Evolutionary conservation across 2,329 filamentous ascomycete genomes (phyloP).

Genomic region (Ascochyta fabae): DNA sequence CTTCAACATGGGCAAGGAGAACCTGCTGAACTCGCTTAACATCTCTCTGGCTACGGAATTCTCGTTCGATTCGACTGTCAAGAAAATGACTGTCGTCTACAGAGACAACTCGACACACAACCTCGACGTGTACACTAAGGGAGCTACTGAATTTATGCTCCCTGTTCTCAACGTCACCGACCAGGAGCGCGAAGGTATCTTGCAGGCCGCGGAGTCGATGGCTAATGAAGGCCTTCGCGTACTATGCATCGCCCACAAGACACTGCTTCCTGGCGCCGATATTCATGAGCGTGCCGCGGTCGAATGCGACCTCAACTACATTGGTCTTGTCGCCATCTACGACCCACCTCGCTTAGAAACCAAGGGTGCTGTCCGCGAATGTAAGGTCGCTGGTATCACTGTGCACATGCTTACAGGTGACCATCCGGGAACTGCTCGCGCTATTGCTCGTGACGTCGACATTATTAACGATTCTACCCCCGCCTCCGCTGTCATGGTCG

Average conservation of each 20-base stretch:
- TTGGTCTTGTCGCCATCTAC: slow-evolving; percentile 85
- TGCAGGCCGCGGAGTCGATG: slow-evolving; percentile 43
- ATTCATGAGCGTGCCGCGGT: slow-evolving; percentile 62
- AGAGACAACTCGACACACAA: slow-evolving; percentile 36
- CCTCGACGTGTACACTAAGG: slow-evolving; percentile 49
- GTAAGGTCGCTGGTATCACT: slow-evolving; percentile 55
- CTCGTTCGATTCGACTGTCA: slow-evolving; percentile 50
- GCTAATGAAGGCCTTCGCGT: slow-evolving; percentile 49
- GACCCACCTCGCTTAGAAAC: slow-evolving; percentile 86
- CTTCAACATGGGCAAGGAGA: slow-evolving; percentile 46
- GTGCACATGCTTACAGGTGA: slow-evolving; percentile 60
- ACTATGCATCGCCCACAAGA: slow-evolving; percentile 48
- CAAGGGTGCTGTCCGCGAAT: slow-evolving; percentile 59
- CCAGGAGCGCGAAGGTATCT: slow-evolving; percentile 36
- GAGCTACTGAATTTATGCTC: slow-evolving; percentile 48
- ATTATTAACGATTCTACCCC: slow-evolving; percentile 45
- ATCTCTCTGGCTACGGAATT: slow-evolving; percentile 47
- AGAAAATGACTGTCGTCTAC: slow-evolving; percentile 51
- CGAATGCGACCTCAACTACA: slow-evolving; percentile 72
- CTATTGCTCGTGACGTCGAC: slow-evolving; percentile 56
- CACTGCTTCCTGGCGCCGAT: slow-evolving; percentile 33
- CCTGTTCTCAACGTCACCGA: slow-evolving; percentile 41
- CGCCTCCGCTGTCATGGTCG: slow-evolving; percentile 49
- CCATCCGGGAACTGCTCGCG: slow-evolving; percentile 54
- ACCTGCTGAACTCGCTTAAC: slow-evolving; percentile 34